These are phyloP conservation scores for Botryotinia globosa DNA, from an alignment of 2,329 filamentous ascomycete species.

Conservation along the genomic window DNA sequence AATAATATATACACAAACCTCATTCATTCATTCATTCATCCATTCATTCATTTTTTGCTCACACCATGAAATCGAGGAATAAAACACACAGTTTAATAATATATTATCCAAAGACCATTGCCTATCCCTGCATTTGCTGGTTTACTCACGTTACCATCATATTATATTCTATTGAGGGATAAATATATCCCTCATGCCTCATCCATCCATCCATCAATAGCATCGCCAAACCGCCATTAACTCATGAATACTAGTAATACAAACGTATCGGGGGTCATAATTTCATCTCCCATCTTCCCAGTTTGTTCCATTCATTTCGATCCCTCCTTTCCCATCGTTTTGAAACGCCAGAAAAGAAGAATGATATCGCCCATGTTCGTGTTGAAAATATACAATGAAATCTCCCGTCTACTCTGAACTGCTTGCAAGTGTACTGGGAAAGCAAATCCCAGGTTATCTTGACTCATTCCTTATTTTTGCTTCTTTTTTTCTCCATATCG, in stretches of 20 bases:
- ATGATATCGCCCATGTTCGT: not conserved
- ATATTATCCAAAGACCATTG: not conserved
- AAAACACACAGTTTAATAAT: not conserved
- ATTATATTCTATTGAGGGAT: not conserved
- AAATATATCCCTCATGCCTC: not conserved
- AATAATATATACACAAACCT: not conserved
- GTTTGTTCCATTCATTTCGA: not conserved
- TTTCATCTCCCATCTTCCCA: not conserved
- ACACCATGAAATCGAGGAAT: not conserved
- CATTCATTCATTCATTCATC: not conserved
- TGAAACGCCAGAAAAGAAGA: not conserved
- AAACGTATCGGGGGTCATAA: not conserved
- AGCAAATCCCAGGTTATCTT: not conserved
- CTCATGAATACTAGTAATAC: not conserved
- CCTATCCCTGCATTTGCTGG: not conserved
- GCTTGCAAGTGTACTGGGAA: not conserved
- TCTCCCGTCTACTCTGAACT: not conserved
- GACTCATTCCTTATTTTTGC: not conserved
- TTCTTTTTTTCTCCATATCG: no score
- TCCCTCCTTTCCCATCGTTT: not conserved
- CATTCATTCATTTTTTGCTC: not conserved
- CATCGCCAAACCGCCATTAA: not conserved
- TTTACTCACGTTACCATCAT: not conserved
- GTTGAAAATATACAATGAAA: conserved; percentile 7
- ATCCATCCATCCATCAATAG: not conserved